phyloP scores from a whole-genome alignment of 768 basidiomycete species.

The Leccinum fibrillosum region DNA sequence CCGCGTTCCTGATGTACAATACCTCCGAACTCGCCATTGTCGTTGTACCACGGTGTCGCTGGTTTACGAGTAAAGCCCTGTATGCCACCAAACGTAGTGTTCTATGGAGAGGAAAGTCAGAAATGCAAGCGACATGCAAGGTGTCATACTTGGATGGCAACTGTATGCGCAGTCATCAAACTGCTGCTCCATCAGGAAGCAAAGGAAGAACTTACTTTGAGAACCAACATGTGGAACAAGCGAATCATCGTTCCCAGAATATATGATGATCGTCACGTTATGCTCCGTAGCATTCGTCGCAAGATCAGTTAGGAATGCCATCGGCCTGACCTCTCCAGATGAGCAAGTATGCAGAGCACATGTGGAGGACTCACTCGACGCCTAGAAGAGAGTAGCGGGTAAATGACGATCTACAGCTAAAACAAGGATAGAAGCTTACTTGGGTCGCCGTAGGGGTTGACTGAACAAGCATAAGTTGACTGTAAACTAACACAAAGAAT shows the following conservation, averaged over 20 bases:
- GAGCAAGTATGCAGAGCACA: background rate
- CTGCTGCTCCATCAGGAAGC: too few species aligned
- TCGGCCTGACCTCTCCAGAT: slow-evolving; percentile 41
- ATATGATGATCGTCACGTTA: slow-evolving; percentile 49
- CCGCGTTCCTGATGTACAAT: slow-evolving; percentile 73
- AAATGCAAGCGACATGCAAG: background rate
- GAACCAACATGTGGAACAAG: slow-evolving; percentile 48
- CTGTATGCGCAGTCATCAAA: too few species aligned
- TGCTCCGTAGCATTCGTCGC: slow-evolving; percentile 50
- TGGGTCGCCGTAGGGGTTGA: too few species aligned
- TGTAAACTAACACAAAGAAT: too few species aligned
- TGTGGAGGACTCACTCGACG: slow-evolving; percentile 29
- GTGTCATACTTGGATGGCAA: too few species aligned
- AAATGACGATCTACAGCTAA: too few species aligned
- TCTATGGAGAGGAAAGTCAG: slow-evolving; percentile 35
- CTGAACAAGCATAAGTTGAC: too few species aligned
- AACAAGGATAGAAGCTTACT: too few species aligned
- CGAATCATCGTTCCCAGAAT: slow-evolving; percentile 49
- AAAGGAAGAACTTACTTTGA: slow-evolving; percentile 43
- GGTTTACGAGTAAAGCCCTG: slow-evolving; percentile 71
- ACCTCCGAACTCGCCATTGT: slow-evolving; percentile 53
- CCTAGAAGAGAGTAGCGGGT: slow-evolving; percentile 18
- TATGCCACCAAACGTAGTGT: slow-evolving; percentile 78
- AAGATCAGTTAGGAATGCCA: slow-evolving; percentile 34
- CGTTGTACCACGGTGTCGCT: slow-evolving; percentile 62